A percentile compares a stretch with the other conserved stretches of the same genome.
Conservation (phyloP, 768 basidiomycete species). For the Suillus hirtellus region DNA sequence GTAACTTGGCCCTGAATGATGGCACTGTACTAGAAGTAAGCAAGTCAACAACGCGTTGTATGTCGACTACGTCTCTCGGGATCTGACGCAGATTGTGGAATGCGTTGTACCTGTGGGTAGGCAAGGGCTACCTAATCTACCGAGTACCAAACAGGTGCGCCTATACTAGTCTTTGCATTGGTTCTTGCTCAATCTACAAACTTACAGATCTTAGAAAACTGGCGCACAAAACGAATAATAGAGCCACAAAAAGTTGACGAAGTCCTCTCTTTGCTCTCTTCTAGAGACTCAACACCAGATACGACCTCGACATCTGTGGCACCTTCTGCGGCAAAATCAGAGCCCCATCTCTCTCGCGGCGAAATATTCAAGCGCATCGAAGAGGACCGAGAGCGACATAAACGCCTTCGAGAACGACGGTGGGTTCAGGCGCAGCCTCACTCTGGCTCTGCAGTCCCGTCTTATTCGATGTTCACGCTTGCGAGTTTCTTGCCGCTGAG, state of each 20-base stretch:
- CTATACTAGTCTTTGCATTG: background rate
- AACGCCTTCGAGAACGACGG: constrained; percentile 84
- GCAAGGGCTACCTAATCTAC: constrained; percentile 83
- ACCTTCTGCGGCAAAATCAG: constrained; percentile 25
- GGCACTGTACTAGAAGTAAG: constrained; percentile 18
- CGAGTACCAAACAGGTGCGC: constrained; percentile 82
- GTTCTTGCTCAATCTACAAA: background rate
- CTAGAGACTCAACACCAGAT: constrained; percentile 38
- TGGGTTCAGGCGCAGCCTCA: constrained; percentile 85
- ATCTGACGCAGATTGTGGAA: constrained; percentile 76
- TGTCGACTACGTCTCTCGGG: constrained; percentile 74
- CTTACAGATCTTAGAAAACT: constrained; percentile 83
- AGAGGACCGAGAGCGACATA: constrained; percentile 90
- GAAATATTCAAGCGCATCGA: constrained; percentile 87
- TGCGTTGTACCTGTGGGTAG: constrained; percentile 87
- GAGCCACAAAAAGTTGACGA: constrained; percentile 79
- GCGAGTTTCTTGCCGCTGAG: constrained; percentile 29
- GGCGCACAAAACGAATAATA: constrained; percentile 82
- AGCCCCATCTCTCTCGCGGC: constrained; percentile 47
- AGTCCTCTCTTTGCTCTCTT: constrained; percentile 55
- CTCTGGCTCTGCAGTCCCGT: constrained; percentile 11
- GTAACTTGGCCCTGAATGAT: constrained; percentile 37
- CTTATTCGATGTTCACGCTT: constrained; percentile 19
- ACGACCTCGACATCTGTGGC: constrained; percentile 19
- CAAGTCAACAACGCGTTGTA: constrained; percentile 55